A percentile compares a stretch with the other conserved stretches of the same genome.
Evolutionary conservation across 306 rosid genomes (phyloP).

Genomic region (Chamaecrista fasciculata): DNA sequence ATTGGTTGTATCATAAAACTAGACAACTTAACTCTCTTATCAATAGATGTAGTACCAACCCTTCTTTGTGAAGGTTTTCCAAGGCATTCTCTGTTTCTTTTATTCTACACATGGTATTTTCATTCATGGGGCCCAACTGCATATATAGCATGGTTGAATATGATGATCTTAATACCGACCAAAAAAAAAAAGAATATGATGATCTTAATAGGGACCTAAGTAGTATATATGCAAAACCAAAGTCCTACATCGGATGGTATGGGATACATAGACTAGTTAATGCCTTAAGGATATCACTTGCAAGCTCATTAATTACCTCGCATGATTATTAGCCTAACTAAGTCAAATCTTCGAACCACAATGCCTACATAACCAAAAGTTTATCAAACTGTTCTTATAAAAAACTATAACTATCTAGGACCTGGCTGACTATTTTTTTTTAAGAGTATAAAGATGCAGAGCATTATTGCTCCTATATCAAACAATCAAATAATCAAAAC

Average conservation of each 20-base stretch:
- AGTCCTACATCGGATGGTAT: too few species aligned
- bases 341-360: conserved; percentile 71
- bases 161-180: too few species aligned
- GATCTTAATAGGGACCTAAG: too few species aligned
- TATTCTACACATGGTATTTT: not conserved
- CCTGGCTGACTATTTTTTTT: too few species aligned
- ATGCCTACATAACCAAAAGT: conserved; percentile 52
- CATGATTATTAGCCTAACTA: conserved; percentile 85
- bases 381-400: conserved; percentile 21
- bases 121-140: not conserved
- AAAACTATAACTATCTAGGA: too few species aligned
- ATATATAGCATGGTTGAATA: not conserved
- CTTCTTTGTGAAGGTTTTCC: not conserved
- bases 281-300: conserved; percentile 78
- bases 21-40: not conserved
- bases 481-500: too few species aligned
- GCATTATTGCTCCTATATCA: too few species aligned
- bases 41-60: not conserved
- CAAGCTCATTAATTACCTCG: conserved; percentile 88
- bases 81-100: not conserved
- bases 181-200: too few species aligned
- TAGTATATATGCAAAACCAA: too few species aligned
- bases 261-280: conserved; percentile 39
- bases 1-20: not conserved
- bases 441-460: too few species aligned